These are phyloP conservation scores for Venturia nashicola DNA, from an alignment of 2,329 filamentous ascomycete species.

Conservation along the genomic window DNA sequence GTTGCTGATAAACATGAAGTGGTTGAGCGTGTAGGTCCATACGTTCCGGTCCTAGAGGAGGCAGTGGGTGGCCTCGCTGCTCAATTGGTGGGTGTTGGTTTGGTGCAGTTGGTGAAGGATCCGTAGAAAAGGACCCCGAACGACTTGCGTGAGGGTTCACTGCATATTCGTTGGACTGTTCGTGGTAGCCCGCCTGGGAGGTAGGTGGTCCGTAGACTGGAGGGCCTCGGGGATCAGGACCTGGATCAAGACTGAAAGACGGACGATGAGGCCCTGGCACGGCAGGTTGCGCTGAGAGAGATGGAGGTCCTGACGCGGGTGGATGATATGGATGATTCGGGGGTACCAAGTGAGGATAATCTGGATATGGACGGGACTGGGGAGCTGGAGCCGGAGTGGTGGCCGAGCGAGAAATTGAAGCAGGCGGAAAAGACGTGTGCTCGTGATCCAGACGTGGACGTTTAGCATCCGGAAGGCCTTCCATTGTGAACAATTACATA, in stretches of 20 bases:
- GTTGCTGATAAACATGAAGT: not conserved
- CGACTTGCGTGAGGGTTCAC: not conserved
- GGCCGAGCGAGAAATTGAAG: slow-evolving; percentile 4
- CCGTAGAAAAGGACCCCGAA: slow-evolving; percentile 2
- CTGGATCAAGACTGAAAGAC: not conserved
- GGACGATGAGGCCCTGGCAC: not conserved
- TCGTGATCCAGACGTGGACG: slow-evolving; percentile 9
- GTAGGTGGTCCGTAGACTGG: not conserved
- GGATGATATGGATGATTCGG: not conserved
- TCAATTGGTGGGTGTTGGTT: not conserved
- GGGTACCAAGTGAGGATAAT: slow-evolving; percentile 1
- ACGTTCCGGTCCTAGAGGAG: slow-evolving; percentile 1
- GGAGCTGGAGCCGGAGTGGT: slow-evolving; percentile 3
- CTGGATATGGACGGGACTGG: slow-evolving; percentile 2
- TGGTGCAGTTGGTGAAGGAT: not conserved
- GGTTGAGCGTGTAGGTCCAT: not conserved
- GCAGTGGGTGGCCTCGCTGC: not conserved
- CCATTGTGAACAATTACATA: slow-evolving; percentile 5
- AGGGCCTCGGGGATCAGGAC: slow-evolving; percentile 1
- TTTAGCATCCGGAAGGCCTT: slow-evolving; percentile 8
- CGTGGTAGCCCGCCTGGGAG: not conserved
- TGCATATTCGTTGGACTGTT: slow-evolving; percentile 7
- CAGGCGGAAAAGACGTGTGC: slow-evolving; percentile 1
- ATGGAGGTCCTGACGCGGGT: not conserved
- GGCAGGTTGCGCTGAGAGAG: not conserved